Conservation (phyloP, 2,329 filamentous ascomycete genomes). For the Venturia carpophila region DNA sequence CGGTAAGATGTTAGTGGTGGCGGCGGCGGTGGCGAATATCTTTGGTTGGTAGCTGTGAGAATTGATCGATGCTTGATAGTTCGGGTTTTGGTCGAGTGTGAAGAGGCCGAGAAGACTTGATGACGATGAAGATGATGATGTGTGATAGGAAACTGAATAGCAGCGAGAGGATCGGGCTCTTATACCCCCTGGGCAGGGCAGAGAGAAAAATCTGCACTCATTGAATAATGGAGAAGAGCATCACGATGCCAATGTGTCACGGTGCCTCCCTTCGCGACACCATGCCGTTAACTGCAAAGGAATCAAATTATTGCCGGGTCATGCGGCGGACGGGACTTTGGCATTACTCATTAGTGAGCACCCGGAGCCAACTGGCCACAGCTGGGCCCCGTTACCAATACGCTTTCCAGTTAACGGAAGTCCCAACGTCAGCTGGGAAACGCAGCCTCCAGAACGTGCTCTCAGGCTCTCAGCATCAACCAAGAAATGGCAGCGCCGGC, state of each 20-base stretch:
- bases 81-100: not conserved
- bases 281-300: constrained; percentile 38
- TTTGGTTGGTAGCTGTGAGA: not conserved
- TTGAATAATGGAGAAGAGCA: constrained; percentile 15
- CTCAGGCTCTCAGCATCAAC: not conserved
- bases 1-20: constrained; percentile 2
- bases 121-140: not conserved
- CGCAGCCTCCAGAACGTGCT: not conserved
- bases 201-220: constrained; percentile 11
- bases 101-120: not conserved
- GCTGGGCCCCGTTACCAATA: not conserved
- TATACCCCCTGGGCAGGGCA: not conserved
- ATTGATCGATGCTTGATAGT: not conserved
- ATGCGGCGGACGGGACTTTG: constrained; percentile 10
- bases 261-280: constrained; percentile 21
- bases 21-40: not conserved
- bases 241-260: constrained; percentile 19
- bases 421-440: constrained; percentile 8
- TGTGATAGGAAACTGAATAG: not conserved
- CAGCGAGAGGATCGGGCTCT: constrained; percentile 9
- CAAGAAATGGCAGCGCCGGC: not conserved
- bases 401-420: constrained; percentile 20
- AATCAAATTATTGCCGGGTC: not conserved
- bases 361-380: not conserved
- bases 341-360: constrained; percentile 17